These are phyloP conservation scores for Digitaria exilis DNA, from an alignment of 202 grass and related monocot species.

Conservation along the genomic window DNA sequence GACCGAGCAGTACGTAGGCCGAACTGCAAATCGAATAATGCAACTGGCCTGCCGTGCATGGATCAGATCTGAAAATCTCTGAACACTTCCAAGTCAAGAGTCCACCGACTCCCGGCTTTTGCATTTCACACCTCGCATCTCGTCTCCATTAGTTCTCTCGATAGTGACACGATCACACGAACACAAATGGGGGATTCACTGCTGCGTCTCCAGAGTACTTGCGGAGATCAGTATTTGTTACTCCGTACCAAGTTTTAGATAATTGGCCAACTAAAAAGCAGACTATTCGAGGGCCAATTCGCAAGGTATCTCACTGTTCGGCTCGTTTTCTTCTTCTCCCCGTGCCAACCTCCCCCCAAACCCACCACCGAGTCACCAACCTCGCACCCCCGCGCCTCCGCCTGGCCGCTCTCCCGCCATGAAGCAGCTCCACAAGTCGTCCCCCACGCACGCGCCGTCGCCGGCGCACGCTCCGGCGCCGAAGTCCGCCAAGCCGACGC, in stretches of 20 bases:
- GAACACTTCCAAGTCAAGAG: conserved; percentile 15
- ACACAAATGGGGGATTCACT: neutral
- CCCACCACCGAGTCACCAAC: neutral
- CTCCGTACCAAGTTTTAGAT: no score
- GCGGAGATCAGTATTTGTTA: no score
- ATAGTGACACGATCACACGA: neutral
- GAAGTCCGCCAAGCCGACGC: conserved; percentile 50
- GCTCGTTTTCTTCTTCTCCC: conserved; percentile 27
- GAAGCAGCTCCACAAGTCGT: conserved; percentile 75
- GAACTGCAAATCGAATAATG: neutral
- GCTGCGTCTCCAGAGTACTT: no score
- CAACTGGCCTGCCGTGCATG: neutral
- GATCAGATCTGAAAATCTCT: conserved; percentile 24
- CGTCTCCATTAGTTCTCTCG: neutral
- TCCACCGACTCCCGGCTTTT: conserved; percentile 1
- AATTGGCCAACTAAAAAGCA: neutral
- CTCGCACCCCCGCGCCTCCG: neutral
- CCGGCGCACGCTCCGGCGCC: conserved; percentile 50
- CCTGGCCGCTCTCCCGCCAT: conserved; percentile 46
- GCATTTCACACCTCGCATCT: neutral
- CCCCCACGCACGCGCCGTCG: conserved; percentile 41
- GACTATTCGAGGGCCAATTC: conserved; percentile 18
- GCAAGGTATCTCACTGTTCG: conserved; percentile 7
- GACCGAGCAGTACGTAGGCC: neutral
- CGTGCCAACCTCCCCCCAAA: neutral